A percentile compares a stretch with the other conserved stretches of the same genome.
These are phyloP conservation scores for Didymella pomorum DNA, from an alignment of 2,329 filamentous ascomycete species.

Conservation along the genomic window DNA sequence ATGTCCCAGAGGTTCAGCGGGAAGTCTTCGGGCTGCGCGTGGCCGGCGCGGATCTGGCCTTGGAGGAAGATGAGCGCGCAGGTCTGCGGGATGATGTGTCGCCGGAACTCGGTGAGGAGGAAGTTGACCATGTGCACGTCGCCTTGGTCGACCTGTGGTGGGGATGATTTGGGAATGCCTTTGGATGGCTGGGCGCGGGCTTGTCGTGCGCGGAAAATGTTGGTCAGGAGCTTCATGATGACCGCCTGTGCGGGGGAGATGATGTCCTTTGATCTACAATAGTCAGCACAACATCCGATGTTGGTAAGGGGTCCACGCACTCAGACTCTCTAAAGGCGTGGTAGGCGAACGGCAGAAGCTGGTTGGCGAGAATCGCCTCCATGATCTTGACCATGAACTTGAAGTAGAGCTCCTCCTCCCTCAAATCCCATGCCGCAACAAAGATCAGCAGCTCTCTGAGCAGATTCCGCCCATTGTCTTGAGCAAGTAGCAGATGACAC, in stretches of 20 bases:
- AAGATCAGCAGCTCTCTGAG: conserved; percentile 92
- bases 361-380: conserved; percentile 88
- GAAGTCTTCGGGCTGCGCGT: conserved; percentile 83
- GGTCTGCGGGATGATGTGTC: conserved; percentile 91
- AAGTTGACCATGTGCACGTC: conserved; percentile 79
- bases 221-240: conserved; percentile 86
- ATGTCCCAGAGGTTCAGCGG: conserved; percentile 97
- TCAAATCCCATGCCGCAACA: conserved; percentile 95
- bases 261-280: conserved; percentile 79
- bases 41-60: conserved; percentile 81
- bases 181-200: conserved; percentile 46
- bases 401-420: conserved; percentile 92
- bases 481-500: conserved; percentile 86
- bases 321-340: conserved; percentile 79
- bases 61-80: conserved; percentile 94
- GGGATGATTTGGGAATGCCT: conserved; percentile 56
- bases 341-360: conserved; percentile 90
- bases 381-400: conserved; percentile 97
- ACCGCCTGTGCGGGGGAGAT: conserved; percentile 95
- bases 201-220: conserved; percentile 76
- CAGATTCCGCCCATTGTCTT: conserved; percentile 89
- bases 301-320: conserved; percentile 27
- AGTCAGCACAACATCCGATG: conserved; percentile 23
- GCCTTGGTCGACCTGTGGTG: conserved; percentile 63
- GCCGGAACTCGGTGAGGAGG: conserved; percentile 90